A percentile compares a stretch with the other conserved stretches of the same genome.
Evolutionary conservation across 257 asterid genomes (phyloP).

Genomic region (Lycium barbarum): DNA sequence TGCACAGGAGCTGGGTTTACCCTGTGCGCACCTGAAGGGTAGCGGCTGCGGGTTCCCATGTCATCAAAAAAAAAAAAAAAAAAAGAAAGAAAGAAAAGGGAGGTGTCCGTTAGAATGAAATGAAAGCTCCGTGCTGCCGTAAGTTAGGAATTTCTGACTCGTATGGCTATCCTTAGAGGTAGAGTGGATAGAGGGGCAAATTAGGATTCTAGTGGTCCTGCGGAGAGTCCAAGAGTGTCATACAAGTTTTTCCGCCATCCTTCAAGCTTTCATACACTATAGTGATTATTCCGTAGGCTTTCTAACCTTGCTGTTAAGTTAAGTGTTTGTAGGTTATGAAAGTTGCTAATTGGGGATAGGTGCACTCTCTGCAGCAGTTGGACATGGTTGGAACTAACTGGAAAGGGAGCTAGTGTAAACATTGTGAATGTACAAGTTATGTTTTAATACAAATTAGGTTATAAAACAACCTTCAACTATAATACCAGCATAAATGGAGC

Average conservation of each 20-base stretch:
- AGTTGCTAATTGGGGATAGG: not conserved
- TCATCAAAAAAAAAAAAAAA: no score
- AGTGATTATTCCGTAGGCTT: not conserved
- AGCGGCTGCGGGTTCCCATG: no score
- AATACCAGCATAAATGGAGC: conserved; percentile 12
- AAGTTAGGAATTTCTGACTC: not conserved
- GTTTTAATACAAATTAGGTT: not conserved
- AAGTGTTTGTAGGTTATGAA: not conserved
- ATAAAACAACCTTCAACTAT: not conserved
- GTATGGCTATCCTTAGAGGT: not conserved
- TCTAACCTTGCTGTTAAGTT: not conserved
- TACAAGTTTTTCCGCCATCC: not conserved
- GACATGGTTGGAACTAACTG: not conserved
- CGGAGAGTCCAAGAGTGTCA: not conserved
- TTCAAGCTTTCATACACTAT: not conserved
- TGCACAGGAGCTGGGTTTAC: no score
- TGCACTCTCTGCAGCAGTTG: not conserved
- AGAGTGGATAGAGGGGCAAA: conserved; percentile 4
- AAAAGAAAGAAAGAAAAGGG: not conserved
- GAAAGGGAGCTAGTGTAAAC: not conserved
- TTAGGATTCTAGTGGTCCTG: not conserved
- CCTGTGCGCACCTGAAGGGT: no score
- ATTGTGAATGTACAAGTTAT: not conserved
- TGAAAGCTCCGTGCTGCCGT: not conserved
- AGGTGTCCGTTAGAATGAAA: not conserved